Evolutionary conservation across 495 filamentous ascomycete genomes (phyloP).

Genomic region (Penicillium cinerascens): DNA sequence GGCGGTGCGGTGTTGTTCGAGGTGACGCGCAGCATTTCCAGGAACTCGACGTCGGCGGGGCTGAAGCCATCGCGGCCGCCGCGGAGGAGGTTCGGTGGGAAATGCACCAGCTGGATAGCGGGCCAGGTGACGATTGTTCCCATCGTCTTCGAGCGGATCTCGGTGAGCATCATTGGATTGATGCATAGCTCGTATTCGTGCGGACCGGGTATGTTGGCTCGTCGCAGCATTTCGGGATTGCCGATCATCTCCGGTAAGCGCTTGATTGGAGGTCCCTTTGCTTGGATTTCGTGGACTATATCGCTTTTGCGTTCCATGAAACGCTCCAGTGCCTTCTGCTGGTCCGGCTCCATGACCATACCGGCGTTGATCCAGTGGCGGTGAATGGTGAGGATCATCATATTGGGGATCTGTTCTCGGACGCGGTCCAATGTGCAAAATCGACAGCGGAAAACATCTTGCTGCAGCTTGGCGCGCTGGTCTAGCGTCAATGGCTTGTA

Average conservation of each 20-base stretch:
- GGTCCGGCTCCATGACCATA: constrained; percentile 19
- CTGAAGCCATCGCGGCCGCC: constrained; percentile 21
- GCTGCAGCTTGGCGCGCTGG: constrained; percentile 30
- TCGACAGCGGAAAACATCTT: constrained; percentile 28
- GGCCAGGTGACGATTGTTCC: constrained; percentile 6
- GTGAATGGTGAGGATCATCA: constrained; percentile 32
- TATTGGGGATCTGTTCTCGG: constrained; percentile 26
- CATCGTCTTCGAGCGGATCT: constrained; percentile 10
- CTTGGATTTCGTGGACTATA: constrained; percentile 11
- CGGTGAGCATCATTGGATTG: constrained; percentile 16
- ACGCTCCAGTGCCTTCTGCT: constrained; percentile 17
- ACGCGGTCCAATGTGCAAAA: constrained; percentile 40
- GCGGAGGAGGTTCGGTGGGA: constrained; percentile 28
- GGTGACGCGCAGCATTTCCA: constrained; percentile 37
- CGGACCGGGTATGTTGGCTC: neutral
- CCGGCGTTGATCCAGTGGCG: constrained; percentile 33
- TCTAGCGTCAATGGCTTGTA: constrained; percentile 21
- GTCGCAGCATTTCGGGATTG: neutral
- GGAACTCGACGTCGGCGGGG: constrained; percentile 14
- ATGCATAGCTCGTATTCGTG: constrained; percentile 24
- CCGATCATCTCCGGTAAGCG: neutral
- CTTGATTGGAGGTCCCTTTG: constrained; percentile 3
- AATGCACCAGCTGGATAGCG: constrained; percentile 15
- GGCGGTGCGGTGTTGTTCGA: constrained; percentile 16
- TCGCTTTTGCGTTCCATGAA: constrained; percentile 23